A percentile compares a stretch with the other conserved stretches of the same genome.
Conservation (phyloP, 2,329 filamentous ascomycete genomes). For the Aureobasidium namibiae region DNA sequence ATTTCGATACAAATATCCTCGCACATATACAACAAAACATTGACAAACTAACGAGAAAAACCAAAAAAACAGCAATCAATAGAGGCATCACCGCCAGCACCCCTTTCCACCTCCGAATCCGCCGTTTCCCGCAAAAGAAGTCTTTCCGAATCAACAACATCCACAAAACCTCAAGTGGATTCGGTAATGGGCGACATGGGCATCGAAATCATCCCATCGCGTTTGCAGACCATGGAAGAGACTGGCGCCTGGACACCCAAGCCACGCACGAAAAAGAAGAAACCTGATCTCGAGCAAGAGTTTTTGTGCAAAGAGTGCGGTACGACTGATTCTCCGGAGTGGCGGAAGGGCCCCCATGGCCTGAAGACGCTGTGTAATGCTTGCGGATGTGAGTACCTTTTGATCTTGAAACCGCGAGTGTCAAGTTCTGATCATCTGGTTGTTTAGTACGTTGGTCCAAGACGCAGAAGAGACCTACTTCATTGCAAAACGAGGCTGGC, state of each 20-base stretch:
- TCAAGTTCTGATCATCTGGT: background rate
- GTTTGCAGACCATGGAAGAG: background rate
- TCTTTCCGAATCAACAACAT: background rate
- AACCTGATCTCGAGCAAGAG: background rate
- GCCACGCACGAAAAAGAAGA: background rate
- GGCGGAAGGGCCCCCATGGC: background rate
- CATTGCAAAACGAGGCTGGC: background rate
- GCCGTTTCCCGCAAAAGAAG: background rate
- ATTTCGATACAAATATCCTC: no score
- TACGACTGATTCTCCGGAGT: background rate
- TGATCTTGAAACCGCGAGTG: fast-evolving
- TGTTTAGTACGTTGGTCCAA: conserved; percentile 6
- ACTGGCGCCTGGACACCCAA: background rate
- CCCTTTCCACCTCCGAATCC: background rate
- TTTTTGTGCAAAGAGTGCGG: conserved; percentile 2
- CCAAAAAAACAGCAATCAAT: background rate
- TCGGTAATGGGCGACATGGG: background rate
- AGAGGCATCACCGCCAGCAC: background rate
- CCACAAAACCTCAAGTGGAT: background rate
- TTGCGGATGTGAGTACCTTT: background rate
- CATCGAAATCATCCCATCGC: background rate
- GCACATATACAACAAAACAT: no score
- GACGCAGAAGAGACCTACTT: background rate
- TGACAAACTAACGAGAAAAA: background rate
- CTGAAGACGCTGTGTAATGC: background rate